Evolutionary conservation across 176 grass and related monocot species (phyloP).

Genomic region (Tillandsia leiboldiana): DNA sequence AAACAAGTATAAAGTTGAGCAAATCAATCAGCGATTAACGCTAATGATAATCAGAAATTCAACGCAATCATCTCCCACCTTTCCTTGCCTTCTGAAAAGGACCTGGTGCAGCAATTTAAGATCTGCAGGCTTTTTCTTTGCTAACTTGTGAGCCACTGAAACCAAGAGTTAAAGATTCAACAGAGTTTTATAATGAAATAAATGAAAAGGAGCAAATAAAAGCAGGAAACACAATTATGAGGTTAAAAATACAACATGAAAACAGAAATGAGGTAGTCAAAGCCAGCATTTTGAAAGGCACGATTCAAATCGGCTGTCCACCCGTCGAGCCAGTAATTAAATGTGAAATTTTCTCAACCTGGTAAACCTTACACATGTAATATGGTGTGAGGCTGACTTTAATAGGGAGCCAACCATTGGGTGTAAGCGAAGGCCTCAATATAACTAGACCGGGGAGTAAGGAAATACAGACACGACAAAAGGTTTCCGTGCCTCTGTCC

Average conservation of each 20-base stretch:
- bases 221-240: background rate
- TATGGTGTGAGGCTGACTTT: too few species aligned
- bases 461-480: too few species aligned
- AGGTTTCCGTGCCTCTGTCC: too few species aligned
- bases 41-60: background rate
- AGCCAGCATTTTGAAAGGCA: too few species aligned
- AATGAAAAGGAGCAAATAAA: background rate
- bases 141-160: conserved; percentile 38
- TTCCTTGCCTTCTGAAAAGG: conserved; percentile 24
- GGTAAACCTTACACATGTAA: too few species aligned
- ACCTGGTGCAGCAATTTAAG: conserved; percentile 24
- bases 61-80: background rate
- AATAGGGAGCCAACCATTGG: too few species aligned
- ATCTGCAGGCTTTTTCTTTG: conserved; percentile 23
- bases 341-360: too few species aligned
- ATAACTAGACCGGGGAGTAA: too few species aligned
- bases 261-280: too few species aligned
- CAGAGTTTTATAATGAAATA: background rate
- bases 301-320: too few species aligned
- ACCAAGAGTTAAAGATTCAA: background rate
- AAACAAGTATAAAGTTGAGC: conserved; percentile 11
- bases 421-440: too few species aligned
- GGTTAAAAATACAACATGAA: background rate
- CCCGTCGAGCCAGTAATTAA: too few species aligned
- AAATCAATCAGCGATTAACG: background rate